Evolutionary conservation across 345 rosid species (phyloP).

Genomic region (Salix exigua): DNA sequence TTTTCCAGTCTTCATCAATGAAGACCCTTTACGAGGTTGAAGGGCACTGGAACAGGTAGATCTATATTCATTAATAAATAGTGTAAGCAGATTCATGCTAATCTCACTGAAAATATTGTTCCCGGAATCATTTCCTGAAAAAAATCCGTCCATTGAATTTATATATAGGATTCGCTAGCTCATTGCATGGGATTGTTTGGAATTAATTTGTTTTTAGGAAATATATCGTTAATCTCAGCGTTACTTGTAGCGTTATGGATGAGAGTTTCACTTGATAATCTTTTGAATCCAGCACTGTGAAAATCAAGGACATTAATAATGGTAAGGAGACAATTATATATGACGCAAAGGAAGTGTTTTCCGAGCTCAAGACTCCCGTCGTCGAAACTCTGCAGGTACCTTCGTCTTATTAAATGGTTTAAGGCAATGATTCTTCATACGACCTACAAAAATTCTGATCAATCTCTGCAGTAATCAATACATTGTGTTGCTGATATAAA

Average conservation of each 20-base stretch:
- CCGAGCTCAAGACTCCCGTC: conserved; percentile 53
- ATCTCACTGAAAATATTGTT: background rate
- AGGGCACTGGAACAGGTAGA: conserved; percentile 83
- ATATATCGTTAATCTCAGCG: too few relatives aligned
- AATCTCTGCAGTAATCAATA: background rate
- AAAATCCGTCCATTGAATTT: too few relatives aligned
- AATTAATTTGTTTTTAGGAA: too few relatives aligned
- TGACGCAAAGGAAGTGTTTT: conserved; percentile 51
- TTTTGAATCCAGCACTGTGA: conserved; percentile 45
- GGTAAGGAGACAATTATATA: conserved; percentile 51
- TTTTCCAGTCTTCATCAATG: conserved; percentile 41
- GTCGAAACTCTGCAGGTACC: conserved; percentile 56
- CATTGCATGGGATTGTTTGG: too few relatives aligned
- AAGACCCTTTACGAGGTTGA: conserved; percentile 42
- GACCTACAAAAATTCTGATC: background rate
- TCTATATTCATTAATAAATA: background rate
- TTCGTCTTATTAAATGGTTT: background rate
- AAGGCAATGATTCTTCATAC: background rate
- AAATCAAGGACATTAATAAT: conserved; percentile 42
- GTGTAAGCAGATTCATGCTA: background rate
- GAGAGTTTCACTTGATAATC: background rate
- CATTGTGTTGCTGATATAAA: too few relatives aligned
- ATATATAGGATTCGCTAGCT: too few relatives aligned
- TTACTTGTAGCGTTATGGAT: too few relatives aligned
- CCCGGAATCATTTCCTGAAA: background rate